These are phyloP conservation scores for Hypoxylon sp. DNA, from an alignment of 2,329 filamentous ascomycete genomes.

Conservation along the genomic window DNA sequence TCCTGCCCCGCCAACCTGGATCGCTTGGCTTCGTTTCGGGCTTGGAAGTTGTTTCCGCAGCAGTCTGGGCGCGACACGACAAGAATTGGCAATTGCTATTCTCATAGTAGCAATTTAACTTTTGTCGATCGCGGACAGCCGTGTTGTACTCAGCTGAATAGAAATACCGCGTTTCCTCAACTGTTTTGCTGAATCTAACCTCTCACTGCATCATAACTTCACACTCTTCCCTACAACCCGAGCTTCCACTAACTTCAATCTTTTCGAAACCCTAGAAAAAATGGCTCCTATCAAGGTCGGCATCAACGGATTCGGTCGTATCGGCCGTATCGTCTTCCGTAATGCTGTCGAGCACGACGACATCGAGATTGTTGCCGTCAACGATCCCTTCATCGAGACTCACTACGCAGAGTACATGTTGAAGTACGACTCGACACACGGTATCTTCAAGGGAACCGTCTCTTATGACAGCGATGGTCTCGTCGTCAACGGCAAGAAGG, in stretches of 20 bases:
- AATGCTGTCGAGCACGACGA: constrained; percentile 92
- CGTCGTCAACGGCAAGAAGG: constrained; percentile 90
- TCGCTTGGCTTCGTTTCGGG: constrained; percentile 34
- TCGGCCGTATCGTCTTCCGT: constrained; percentile 99
- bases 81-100: constrained; percentile 19
- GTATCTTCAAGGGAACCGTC: constrained; percentile 93
- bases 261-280: constrained; percentile 48
- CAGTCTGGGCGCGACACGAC: constrained; percentile 14
- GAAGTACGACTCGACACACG: constrained; percentile 99
- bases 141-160: constrained; percentile 21
- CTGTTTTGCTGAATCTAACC: background rate
- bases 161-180: constrained; percentile 30
- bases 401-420: constrained; percentile 99
- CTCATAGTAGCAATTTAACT: constrained; percentile 4
- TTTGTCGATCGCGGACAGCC: constrained; percentile 8
- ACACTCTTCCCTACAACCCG: background rate
- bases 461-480: constrained; percentile 78
- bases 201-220: constrained; percentile 4
- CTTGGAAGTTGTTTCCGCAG: constrained; percentile 21
- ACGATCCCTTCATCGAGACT: constrained; percentile 99
- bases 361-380: constrained; percentile 94
- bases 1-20: constrained; percentile 36
- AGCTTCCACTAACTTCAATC: constrained; percentile 29
- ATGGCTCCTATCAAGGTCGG: constrained; percentile 83
- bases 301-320: constrained; percentile 99